These are phyloP conservation scores for Vitis hybrid DNA, from an alignment of 177 flowering plant species.

Conservation along the genomic window DNA sequence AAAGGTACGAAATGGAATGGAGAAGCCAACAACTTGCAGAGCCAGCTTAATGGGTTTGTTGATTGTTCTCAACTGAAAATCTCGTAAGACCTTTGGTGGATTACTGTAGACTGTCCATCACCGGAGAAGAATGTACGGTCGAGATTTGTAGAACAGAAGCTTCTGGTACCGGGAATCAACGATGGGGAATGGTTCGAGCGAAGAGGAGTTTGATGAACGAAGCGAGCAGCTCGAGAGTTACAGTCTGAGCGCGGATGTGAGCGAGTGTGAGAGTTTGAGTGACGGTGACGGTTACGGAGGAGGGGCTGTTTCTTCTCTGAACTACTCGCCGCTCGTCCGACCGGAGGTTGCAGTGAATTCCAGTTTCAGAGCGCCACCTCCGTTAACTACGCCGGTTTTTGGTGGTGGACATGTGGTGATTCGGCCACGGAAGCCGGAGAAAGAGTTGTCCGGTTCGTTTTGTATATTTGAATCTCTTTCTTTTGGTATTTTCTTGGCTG, in stretches of 20 bases:
- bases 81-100: no score
- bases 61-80: no score
- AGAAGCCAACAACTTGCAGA: no score
- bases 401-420: slow-evolving; percentile 38
- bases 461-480: background rate
- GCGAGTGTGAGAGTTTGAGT: slow-evolving; percentile 60
- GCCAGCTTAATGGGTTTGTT: no score
- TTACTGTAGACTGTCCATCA: no score
- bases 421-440: slow-evolving; percentile 32
- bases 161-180: background rate
- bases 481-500: background rate
- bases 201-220: slow-evolving; percentile 36
- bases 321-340: slow-evolving; percentile 32
- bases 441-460: slow-evolving; percentile 32
- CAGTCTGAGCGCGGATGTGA: slow-evolving; percentile 65
- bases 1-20: no score
- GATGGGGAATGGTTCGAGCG: slow-evolving; percentile 49
- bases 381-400: slow-evolving; percentile 33
- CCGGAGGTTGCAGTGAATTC: slow-evolving; percentile 5
- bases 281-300: slow-evolving; percentile 15
- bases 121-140: background rate
- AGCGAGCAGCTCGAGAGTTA: slow-evolving; percentile 44
- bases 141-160: background rate
- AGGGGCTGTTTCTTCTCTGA: slow-evolving; percentile 33
- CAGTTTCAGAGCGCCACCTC: slow-evolving; percentile 16